Evolutionary conservation across 2,329 filamentous ascomycete species (phyloP), one percentile per base, ranked within the genome.

Genomic region (Microsporum audouinii): DNA sequence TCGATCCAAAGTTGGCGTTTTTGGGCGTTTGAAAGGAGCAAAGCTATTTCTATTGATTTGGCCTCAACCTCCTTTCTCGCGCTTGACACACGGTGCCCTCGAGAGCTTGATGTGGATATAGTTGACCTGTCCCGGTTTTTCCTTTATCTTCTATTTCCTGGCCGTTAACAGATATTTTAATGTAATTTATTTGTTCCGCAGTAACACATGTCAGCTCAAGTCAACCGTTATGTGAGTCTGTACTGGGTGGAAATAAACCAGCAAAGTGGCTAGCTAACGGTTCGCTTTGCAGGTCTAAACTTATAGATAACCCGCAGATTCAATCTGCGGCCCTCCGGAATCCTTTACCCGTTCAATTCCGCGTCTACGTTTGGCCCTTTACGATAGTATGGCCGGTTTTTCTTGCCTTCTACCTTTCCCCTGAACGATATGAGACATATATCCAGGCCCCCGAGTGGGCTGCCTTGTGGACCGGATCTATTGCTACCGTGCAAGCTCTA

Each of bases 371-470:
- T 68, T 96, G 90, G 89, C 94, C 94, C 0, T 99, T 96, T 71
- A 79, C 87, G 63, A 85, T 96, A 67, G 79, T 91, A 70, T 99
- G 95, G 91, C 94, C 95, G 59, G 78, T 88, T 69, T 97, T 97
- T 76, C 83, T 96, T 66, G 84, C 88, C 73, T 85, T 91, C 75
- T 97, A 96, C 74, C 84, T 95, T 60, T 88, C 85, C 27, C 80
- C 85, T 64, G 87, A 90, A 60, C 85, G 89, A 66, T 99, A 99
- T 75, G 88, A 95, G 66, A 87, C 86, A 71, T 86, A 97, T 78
- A 95, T 99, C 66, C 84, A 88, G 69, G 91, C 88, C n/a, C 86
- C 88, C 68, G 94, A 99, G 80, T 99, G 94, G 92, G 97, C 95
- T 0, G 95, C 96, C 72, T 89, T 99, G 65, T 99, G 89, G 86